Evolutionary conservation across 257 asterid genomes (phyloP).

Genomic region (Knoxia roxburghii): DNA sequence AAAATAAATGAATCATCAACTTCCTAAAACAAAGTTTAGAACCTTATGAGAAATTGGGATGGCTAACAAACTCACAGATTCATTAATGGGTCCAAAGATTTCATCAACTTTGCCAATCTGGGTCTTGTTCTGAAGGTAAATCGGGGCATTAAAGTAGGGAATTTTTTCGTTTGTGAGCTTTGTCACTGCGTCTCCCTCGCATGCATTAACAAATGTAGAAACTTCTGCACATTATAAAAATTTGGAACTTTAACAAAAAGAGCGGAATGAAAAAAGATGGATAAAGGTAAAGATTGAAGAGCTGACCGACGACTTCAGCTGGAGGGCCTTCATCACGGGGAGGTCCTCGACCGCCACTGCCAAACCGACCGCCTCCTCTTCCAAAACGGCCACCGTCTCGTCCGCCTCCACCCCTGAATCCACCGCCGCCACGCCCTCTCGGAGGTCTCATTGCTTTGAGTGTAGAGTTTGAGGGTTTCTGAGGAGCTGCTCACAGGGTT

Average conservation of each 20-base stretch:
- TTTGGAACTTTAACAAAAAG: not conserved
- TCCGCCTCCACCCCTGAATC: constrained; percentile 72
- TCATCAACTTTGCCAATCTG: constrained; percentile 99
- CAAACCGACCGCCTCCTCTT: constrained; percentile 35
- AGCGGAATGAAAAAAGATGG: not conserved
- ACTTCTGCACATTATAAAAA: constrained; percentile 46
- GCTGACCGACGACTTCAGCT: constrained; percentile 46
- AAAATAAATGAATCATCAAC: no score
- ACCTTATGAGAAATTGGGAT: not conserved
- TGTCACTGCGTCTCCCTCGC: constrained; percentile 95
- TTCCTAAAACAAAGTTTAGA: no score
- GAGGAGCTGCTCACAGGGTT: not conserved
- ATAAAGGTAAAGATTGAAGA: not conserved
- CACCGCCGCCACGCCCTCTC: constrained; percentile 85
- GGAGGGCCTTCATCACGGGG: constrained; percentile 34
- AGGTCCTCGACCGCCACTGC: constrained; percentile 43
- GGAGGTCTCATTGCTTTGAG: constrained; percentile 74
- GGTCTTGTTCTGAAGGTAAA: constrained; percentile 84
- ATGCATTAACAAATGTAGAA: constrained; percentile 69
- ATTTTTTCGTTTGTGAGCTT: constrained; percentile 82
- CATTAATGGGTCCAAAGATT: constrained; percentile 93
- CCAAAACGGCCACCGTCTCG: constrained; percentile 46
- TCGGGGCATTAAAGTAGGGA: constrained; percentile 92
- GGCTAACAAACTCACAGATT: constrained; percentile 60
- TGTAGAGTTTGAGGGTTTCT: no score